Conservation (phyloP, 345 rosid species). For the Mercurialis annua region DNA sequence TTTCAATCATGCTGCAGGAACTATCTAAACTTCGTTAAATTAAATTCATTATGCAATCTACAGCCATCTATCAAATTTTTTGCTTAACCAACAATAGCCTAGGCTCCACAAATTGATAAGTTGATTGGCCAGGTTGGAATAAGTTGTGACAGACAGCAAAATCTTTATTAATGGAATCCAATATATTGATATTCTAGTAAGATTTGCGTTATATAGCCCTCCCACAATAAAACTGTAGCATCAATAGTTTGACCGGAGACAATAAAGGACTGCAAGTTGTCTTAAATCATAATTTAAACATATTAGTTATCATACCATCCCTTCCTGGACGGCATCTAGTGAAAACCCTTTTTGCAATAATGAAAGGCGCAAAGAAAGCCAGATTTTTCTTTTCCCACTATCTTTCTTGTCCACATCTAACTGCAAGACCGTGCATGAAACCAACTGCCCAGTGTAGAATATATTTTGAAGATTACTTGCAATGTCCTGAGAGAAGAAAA, state of each 20-base stretch:
- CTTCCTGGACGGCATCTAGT: constrained; percentile 73
- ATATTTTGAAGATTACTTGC: constrained; percentile 50
- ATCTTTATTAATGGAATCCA: not conserved
- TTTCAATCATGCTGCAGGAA: not conserved
- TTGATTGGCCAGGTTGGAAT: not conserved
- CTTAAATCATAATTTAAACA: not conserved
- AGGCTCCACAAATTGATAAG: not conserved
- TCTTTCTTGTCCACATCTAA: constrained; percentile 84
- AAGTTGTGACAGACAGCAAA: not conserved
- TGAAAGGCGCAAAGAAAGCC: constrained; percentile 90
- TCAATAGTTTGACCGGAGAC: not conserved
- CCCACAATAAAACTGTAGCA: not conserved
- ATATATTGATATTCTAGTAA: not conserved
- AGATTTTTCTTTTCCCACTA: constrained; percentile 64
- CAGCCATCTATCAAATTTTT: not conserved
- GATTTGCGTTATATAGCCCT: not conserved
- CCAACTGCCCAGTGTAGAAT: constrained; percentile 74
- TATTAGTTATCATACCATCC: constrained; percentile 64
- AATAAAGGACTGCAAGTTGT: not conserved
- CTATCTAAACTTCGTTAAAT: not conserved
- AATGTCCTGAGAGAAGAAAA: constrained; percentile 37
- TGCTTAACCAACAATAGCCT: not conserved
- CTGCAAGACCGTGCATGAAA: constrained; percentile 76
- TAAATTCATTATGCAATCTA: not conserved
- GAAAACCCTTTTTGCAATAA: constrained; percentile 67